Evolutionary conservation across 495 filamentous ascomycete species (phyloP).

Genomic region (Tuber magnatum): DNA sequence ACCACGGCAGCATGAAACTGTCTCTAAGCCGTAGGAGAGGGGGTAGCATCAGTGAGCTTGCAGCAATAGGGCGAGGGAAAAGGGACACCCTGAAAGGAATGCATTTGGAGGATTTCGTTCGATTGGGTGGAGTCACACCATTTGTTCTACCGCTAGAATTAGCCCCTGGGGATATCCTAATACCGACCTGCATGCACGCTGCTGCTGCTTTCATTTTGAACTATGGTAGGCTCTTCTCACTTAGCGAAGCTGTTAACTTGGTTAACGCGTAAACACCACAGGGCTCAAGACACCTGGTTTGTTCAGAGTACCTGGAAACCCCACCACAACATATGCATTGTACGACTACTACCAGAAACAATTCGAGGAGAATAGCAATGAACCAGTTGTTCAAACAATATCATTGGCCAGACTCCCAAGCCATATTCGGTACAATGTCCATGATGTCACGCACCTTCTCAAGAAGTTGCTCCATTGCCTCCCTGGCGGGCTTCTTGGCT

Average conservation of each 20-base stretch:
- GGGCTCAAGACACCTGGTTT: constrained; percentile 51
- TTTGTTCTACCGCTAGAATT: constrained; percentile 61
- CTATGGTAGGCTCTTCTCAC: constrained; percentile 51
- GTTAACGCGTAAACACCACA: constrained; percentile 24
- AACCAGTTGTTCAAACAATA: constrained; percentile 49
- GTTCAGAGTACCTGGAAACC: constrained; percentile 60
- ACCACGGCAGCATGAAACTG: constrained; percentile 33
- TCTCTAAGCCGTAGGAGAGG: constrained; percentile 31
- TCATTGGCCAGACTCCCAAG: constrained; percentile 50
- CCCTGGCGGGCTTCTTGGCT: constrained; percentile 68
- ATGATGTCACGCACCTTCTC: constrained; percentile 66
- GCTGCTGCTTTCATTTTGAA: constrained; percentile 58
- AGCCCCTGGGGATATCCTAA: constrained; percentile 54
- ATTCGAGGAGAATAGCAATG: constrained; percentile 46
- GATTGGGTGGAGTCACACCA: constrained; percentile 65
- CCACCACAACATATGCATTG: constrained; percentile 50
- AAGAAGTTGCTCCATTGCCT: constrained; percentile 63
- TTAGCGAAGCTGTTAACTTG: background rate
- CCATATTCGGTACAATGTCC: constrained; percentile 52
- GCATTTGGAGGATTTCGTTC: constrained; percentile 57
- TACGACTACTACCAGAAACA: constrained; percentile 57
- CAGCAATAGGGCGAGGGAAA: constrained; percentile 46
- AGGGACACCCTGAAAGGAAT: constrained; percentile 56
- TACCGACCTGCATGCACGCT: constrained; percentile 71
- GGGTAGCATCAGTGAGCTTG: constrained; percentile 49